Evolutionary conservation across 345 rosid species (phyloP), one percentile per base, ranked within the genome.

Genomic region (Bruguiera sexangula): DNA sequence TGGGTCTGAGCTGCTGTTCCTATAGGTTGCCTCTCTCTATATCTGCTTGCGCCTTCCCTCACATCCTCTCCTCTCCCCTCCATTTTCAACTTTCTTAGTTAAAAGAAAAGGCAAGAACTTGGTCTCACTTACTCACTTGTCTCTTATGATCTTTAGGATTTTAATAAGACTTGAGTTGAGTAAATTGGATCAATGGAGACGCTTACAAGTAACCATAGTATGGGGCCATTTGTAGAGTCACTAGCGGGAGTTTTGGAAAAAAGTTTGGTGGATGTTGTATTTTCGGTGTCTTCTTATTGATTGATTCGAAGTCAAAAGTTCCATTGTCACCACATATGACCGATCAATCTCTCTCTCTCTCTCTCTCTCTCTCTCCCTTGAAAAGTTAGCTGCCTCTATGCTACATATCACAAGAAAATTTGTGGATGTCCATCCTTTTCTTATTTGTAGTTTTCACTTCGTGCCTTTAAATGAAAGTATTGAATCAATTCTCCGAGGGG

Each of bases 371-470:
- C 37, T 6, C 37, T 5, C 13, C 46, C 46, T 39, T 57, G 5
- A 30, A 50, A 75, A 62, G 15, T 60, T 15, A 27, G 53, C 9
- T n/a, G 19, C 60, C 63, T 4, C 58, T 27, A 8, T 6, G 73
- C 61, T 71, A 72, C 60, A 80, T 22, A 52, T 73, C 73, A 53
- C 63, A 24, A 22, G 37, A 62, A 56, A 75, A 63, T 73, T 73
- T 70, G 63, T n/a, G 3, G 54, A 71, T 73, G 48, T 39, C 48
- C 68, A 1, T 63, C 58, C 13, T 67, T 65, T 79, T 62, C 51
- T 24, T 54, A 20, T 52, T 68, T 59, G 70, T 73, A 52, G 13
- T 73, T 70, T 70, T 70, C 73, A 80, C 78, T 66, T 62, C 43
- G 60, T 68, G 30, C 21, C 82, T 79, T 79, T 68, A 11, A 71